Evolutionary conservation across 352 stramenopile genomes (phyloP).

Genomic region (Phytopythium boreale): DNA sequence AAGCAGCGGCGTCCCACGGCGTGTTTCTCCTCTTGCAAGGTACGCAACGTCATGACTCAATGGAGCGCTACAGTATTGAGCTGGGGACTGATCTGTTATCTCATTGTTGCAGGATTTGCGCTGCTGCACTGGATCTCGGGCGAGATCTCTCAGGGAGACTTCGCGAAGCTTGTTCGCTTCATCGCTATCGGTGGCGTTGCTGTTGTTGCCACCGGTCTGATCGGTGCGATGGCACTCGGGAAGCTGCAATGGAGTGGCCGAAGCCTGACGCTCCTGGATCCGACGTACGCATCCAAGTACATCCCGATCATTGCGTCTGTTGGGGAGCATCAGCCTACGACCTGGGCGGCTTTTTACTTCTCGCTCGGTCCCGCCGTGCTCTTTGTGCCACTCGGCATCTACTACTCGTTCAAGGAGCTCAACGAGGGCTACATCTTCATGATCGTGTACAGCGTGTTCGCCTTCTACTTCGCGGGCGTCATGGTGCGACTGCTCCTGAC

Average conservation of each 20-base stretch:
- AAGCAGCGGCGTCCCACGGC: constrained; percentile 69
- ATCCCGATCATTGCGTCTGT: constrained; percentile 96
- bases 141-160: constrained; percentile 42
- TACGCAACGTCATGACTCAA: constrained; percentile 3
- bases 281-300: constrained; percentile 93
- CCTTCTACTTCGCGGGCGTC: constrained; percentile 92
- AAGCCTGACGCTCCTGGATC: constrained; percentile 90
- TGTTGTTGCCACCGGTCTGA: constrained; percentile 30
- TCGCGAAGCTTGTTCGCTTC: constrained; percentile 40
- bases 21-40: constrained; percentile 94
- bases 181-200: constrained; percentile 31
- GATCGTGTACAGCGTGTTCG: constrained; percentile 89
- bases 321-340: constrained; percentile 92
- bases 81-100: background rate
- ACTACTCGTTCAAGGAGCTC: constrained; percentile 78
- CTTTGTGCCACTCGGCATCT: constrained; percentile 88
- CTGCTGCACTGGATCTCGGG: constrained; percentile 51
- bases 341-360: constrained; percentile 91
- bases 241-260: constrained; percentile 91
- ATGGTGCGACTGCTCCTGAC: constrained; percentile 93
- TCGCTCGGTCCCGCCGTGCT: constrained; percentile 88
- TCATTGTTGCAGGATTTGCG: constrained; percentile 33
- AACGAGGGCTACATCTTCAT: constrained; percentile 84
- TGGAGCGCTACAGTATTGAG: background rate
- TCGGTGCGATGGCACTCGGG: constrained; percentile 58